Conservation (phyloP, 495 filamentous ascomycete genomes). For the Tuber indicum region DNA sequence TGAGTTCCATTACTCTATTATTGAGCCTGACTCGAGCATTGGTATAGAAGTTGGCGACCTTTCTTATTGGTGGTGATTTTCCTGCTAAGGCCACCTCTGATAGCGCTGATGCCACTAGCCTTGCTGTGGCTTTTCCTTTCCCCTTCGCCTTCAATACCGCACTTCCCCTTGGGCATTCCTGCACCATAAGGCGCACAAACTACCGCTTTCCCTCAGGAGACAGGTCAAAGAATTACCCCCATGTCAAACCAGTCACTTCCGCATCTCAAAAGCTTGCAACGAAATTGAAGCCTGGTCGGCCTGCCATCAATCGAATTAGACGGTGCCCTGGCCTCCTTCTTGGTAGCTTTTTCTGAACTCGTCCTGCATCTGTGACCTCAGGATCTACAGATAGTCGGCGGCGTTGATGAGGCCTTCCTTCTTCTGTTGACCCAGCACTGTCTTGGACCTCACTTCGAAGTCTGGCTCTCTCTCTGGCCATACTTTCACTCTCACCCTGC, state of each 20-base stretch:
- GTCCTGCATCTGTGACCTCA: too few relatives aligned
- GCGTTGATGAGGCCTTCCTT: too few relatives aligned
- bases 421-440: background rate
- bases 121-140: too few relatives aligned
- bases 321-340: too few relatives aligned
- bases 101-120: background rate
- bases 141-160: too few relatives aligned
- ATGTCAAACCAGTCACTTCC: background rate
- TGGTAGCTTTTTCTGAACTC: too few relatives aligned
- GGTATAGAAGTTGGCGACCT: background rate
- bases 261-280: background rate
- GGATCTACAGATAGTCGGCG: too few relatives aligned
- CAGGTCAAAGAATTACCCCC: background rate
- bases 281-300: background rate
- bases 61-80: background rate
- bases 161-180: background rate
- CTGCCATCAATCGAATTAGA: background rate
- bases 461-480: background rate
- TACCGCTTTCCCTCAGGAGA: background rate
- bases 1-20: too few relatives aligned
- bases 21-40: background rate
- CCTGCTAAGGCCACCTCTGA: background rate
- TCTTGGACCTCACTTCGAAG: background rate
- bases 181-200: background rate
- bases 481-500: too few relatives aligned